Evolutionary conservation across 371 early-diverging fungal genomes (phyloP), one percentile per base, ranked within the genome.

Genomic region (Rhizopus delemar): DNA sequence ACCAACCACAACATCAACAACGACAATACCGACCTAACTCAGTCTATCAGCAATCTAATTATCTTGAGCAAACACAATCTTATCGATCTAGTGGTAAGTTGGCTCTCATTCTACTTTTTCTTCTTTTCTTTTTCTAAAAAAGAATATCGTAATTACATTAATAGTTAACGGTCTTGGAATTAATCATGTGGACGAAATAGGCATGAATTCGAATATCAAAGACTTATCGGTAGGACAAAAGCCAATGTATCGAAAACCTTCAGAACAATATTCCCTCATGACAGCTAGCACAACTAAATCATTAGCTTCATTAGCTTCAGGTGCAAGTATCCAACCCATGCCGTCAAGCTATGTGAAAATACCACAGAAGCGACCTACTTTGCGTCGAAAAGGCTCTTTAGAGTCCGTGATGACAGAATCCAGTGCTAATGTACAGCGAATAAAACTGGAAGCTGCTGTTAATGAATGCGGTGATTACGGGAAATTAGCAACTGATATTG

Each of bases 401-500:
- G 77, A 80, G 53, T 77, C 77, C 1, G 60, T 57, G 7, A 66
- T 70, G 63, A 76, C 76, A 0, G 73, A 65, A 41, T 63, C 68
- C 2, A 65, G 57, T 5, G 73, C 53, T 16, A 60, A 62, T 5
- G 58, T 73, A 28, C 60, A 70, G 13, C 56, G 73, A 56, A 54
- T 58, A 15, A 77, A 73, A 56, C 60, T 82, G 53, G 56, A 62
- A 36, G 69, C 74, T 7, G 80, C 77, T 22, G 77, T 82, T 6
- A 52, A 66, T 28, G 59, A 63, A 29, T 70, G 77, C 41, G 76
- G 76, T 36, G 65, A 72, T 46, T 74, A 73, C 50, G 70, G 70
- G 4, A 73, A 74, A 11, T 43, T 62, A 2, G 39, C 59, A 1
- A 38, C 72, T 1, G 83, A 80, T 46, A 75, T 82, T 50, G 77